Percentiles rank a stretch among this genome's conserved stretches.
phyloP scores from a whole-genome alignment of 78 protist genomes.

The Blattamonas nauphoetae region DNA sequence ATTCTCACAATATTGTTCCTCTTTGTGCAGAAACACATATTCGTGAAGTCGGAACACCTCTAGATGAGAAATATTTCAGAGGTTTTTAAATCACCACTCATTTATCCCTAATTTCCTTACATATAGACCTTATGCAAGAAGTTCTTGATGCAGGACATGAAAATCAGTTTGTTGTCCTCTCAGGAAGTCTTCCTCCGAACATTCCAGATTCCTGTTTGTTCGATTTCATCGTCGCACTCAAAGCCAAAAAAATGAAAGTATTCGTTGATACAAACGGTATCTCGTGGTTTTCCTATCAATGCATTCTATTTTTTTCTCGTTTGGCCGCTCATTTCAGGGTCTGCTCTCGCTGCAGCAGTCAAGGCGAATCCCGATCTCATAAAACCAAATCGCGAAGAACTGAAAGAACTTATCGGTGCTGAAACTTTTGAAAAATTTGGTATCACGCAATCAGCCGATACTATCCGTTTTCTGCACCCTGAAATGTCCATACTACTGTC shows the following conservation, averaged over 20 bases:
- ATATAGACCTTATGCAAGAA: background rate
- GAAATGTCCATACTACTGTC: background rate
- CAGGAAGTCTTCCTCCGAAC: background rate
- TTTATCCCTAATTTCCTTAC: background rate
- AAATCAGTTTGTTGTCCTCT: background rate
- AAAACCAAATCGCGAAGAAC: conserved; percentile 2
- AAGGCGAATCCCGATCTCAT: background rate
- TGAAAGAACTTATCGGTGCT: background rate
- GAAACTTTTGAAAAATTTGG: background rate
- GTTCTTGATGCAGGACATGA: background rate
- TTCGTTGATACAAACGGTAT: background rate
- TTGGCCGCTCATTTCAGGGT: background rate
- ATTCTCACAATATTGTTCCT: background rate
- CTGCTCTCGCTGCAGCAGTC: background rate
- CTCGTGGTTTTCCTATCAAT: background rate
- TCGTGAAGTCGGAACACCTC: background rate
- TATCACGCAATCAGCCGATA: background rate
- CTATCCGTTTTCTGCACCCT: background rate
- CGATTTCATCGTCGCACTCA: background rate
- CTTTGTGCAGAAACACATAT: background rate
- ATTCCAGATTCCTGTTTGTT: background rate
- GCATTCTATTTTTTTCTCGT: background rate
- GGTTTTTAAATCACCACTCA: background rate
- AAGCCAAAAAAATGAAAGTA: background rate
- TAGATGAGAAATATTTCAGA: background rate